phyloP scores from a whole-genome alignment of 1,284 basidiomycete genomes.

The Sporisorium reilianum region DNA sequence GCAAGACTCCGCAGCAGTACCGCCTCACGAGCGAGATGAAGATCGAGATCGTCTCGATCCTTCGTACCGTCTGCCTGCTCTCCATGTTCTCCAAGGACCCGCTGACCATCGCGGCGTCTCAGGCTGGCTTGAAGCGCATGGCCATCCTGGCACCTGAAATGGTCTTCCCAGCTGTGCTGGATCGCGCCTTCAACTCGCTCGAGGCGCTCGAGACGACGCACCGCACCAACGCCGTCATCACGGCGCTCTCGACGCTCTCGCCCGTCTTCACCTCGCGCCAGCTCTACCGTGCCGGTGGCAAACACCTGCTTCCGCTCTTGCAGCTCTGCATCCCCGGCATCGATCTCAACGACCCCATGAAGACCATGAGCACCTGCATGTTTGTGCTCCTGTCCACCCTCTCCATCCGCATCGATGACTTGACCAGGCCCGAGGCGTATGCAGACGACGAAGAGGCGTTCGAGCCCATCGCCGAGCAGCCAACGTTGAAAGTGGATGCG shows the following conservation, averaged over 20 bases:
- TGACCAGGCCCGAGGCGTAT: constrained; percentile 71
- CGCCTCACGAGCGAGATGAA: constrained; percentile 86
- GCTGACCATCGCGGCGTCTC: constrained; percentile 71
- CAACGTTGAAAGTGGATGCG: constrained; percentile 49
- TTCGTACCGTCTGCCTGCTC: constrained; percentile 88
- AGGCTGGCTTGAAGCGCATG: constrained; percentile 75
- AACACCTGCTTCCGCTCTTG: constrained; percentile 86
- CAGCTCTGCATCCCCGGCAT: constrained; percentile 92
- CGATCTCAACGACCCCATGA: constrained; percentile 92
- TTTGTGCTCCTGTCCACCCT: constrained; percentile 83
- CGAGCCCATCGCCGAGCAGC: constrained; percentile 24
- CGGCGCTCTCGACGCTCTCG: constrained; percentile 84
- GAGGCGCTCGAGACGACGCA: constrained; percentile 76
- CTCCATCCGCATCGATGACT: constrained; percentile 84
- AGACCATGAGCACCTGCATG: constrained; percentile 82
- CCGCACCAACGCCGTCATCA: constrained; percentile 75
- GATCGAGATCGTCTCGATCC: constrained; percentile 81
- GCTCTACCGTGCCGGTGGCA: constrained; percentile 84
- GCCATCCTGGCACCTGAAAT: constrained; percentile 85
- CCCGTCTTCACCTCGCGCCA: constrained; percentile 82
- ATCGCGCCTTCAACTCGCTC: constrained; percentile 88
- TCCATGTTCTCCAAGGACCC: constrained; percentile 91
- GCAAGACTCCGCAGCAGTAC: constrained; percentile 81
- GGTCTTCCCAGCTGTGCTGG: constrained; percentile 91
- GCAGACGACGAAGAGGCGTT: constrained; percentile 45